Base-by-base conservation (phyloP, 1,284 basidiomycete genomes). In the Agroathelia rolfsii region DNA sequence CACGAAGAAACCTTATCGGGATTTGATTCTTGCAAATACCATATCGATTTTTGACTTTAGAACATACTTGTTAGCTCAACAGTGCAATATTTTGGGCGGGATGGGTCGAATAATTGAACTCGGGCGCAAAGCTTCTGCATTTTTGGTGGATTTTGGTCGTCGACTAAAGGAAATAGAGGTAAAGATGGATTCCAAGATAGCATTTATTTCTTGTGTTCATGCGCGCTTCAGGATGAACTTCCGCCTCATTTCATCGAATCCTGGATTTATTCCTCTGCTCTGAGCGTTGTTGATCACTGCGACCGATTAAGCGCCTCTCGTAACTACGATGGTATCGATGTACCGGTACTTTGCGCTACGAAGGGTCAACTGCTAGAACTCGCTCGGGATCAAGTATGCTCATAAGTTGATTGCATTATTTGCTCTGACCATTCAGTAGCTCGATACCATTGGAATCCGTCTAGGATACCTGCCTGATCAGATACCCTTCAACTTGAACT, bases 41-140 rank as follows among this genome's bases (percentile, higher is more conserved):
- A 94, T 98, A 41, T 85, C 88, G 2, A 72, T 97, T 5, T 96
- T 97, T 50, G 95, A 98, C 58, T 84, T 96, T 46, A 72, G 92
- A 30, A 73, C 84, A 48, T 99, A 96, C 53, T 64, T 98, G 12
- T 82, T 97, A 40, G 80, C 89, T 4, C 69, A 88, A 19, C 88
- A 95, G 55, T 87, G 86, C 33, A 61, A 66, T 32, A 61, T 97
- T 20, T 61, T 96, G 2, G 84, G 76, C 29, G 76, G 75, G 45
- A 55, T 88, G 42, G 79, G 79, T 0, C 66, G 69, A 19, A 58
- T 86, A 2, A 66, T 66, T 6, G 81, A 88, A 28, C 68, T 88
- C 9, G 72, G 78, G 35, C 64, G 61, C 38, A 82, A 82, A 50
- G 71, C 74, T 0, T 66, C 66, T 1, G 57, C 67, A 11, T 93